Evolutionary conservation across 176 grass and related monocot species (phyloP), one percentile per base, ranked within the genome.

Genomic region (Areca catechu): DNA sequence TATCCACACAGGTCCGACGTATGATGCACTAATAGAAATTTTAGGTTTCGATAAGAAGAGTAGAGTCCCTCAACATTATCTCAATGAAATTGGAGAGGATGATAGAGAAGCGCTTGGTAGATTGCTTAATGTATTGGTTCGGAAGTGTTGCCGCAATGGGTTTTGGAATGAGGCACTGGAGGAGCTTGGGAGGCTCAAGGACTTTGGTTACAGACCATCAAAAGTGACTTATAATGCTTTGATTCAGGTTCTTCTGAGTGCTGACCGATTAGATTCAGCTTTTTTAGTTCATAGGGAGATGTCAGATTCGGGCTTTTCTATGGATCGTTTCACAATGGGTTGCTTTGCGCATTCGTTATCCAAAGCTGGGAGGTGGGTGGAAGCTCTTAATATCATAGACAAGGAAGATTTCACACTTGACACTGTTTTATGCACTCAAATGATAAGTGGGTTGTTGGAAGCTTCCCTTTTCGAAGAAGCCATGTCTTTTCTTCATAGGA

Each of bases 361-460:
- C 67, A 88, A 85, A 68, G 73, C 77, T 19, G 84, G 81, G 15
- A 62, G 78, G 48, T 85, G 76, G 70, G 71, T 73, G 0, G 84
- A 89, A 59, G 93, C 93, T 47, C 70, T 98, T 30, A 78, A 85
- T 50, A 76, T 98, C 34, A 58, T 92, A 78, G 78, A 78, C 58
- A 72, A 30, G 75, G 93, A 98, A 68, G 93, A 98, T 79, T 92
- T 82, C 66, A 85, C 75, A 67, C 87, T 98, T 1, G 84, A 92
- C 62, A 98, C 93, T 4, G 73, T 89, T 6, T 74, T 98, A 47
- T 89, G 88, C 50, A 92, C 88, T 24, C 78, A 89, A 47, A 98
- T 98, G 84, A 98, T 98, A 27, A 85, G 81, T 60, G 93, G 93
- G 50, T 73, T 98, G 70, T 72, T 98, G 82, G 87, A 98, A 66